Base-by-base conservation (phyloP, 192 early-diverging fungal species). In the Geranomyces michiganensis region DNA sequence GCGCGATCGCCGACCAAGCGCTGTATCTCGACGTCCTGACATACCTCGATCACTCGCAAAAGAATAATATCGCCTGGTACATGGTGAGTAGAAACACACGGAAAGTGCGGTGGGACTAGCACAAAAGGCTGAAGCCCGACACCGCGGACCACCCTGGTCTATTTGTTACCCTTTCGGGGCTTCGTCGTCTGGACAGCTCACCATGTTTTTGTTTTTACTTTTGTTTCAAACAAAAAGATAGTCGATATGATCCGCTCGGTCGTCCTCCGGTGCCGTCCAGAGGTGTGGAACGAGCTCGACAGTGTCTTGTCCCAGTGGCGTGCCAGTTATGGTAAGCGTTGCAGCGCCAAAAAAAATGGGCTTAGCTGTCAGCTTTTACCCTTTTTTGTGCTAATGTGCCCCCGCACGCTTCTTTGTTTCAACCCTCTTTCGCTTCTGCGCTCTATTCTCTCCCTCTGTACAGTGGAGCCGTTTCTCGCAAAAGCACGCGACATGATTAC, bases 401-500 rank as follows among this genome's bases (percentile, higher is more conserved):
- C n/a, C n/a, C n/a, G n/a, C n/a, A n/a, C n/a, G n/a, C 56, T 58
- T 9, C 24, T 22, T 9, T 58, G 15, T 26, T 26, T 10, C 56
- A 10, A 58, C n/a, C n/a, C 9, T 12, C 24, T 26, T 26, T 10
- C 12, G 26, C 56, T 24, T 22, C 26, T 10, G 26, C 56, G 24
- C 24, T 24, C 12, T 58, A 12, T 58, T 12, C 10, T 15, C 56
- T 58, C 56, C 9, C 46, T 53, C 51, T 53, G 3, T 6, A 3
- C 51, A 47, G 64, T 33, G n/a, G 64, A 43, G 43, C 22, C 43
- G 24, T 65, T 65, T 43, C 46, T 65, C 21, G 24, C 19, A n/a
- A 43, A 65, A 65, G 64, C 64, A 8, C 36, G 64, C 1, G 64
- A 65, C 36, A 65, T 65, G 32, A 65, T 65, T 22, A 21, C 19